Evolutionary conservation across 208 protist genomes (phyloP).

Genomic region (Jaenimonas drosophilae): DNA sequence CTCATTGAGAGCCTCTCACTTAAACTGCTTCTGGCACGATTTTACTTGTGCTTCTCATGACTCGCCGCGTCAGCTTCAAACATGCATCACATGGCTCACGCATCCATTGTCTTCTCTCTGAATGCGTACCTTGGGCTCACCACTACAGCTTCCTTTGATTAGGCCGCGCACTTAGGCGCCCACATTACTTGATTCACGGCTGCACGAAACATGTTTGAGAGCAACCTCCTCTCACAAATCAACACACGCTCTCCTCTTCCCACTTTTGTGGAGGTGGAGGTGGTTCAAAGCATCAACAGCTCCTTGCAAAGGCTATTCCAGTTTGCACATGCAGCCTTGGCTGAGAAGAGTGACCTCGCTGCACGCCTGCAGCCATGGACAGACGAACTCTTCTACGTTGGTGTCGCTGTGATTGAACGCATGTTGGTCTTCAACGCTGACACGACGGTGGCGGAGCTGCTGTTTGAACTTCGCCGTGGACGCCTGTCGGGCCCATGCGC

Average conservation of each 20-base stretch:
- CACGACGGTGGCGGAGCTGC: conserved; percentile 63
- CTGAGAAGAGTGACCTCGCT: conserved; percentile 28
- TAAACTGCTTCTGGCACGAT: too few relatives aligned
- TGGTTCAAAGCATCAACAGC: conserved; percentile 41
- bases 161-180: background rate
- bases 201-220: conserved; percentile 49
- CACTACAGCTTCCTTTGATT: conserved; percentile 1
- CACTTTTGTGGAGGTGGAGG: conserved; percentile 57
- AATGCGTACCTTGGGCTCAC: background rate
- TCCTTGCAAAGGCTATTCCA: conserved; percentile 45
- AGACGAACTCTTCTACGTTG: conserved; percentile 46
- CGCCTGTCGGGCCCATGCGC: background rate
- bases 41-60: too few relatives aligned
- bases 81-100: too few relatives aligned
- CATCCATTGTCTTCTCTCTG: too few relatives aligned
- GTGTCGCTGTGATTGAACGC: conserved; percentile 39
- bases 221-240: conserved; percentile 63
- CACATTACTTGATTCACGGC: background rate
- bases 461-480: conserved; percentile 54
- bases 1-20: too few relatives aligned
- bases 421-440: conserved; percentile 45
- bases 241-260: conserved; percentile 63
- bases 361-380: conserved; percentile 35
- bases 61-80: too few relatives aligned
- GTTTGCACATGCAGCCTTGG: conserved; percentile 47